Percentiles rank a stretch among this genome's conserved stretches.
These are phyloP conservation scores for Starmerella bombicola DNA, from an alignment of 805 yeast genomes.

Conservation along the genomic window DNA sequence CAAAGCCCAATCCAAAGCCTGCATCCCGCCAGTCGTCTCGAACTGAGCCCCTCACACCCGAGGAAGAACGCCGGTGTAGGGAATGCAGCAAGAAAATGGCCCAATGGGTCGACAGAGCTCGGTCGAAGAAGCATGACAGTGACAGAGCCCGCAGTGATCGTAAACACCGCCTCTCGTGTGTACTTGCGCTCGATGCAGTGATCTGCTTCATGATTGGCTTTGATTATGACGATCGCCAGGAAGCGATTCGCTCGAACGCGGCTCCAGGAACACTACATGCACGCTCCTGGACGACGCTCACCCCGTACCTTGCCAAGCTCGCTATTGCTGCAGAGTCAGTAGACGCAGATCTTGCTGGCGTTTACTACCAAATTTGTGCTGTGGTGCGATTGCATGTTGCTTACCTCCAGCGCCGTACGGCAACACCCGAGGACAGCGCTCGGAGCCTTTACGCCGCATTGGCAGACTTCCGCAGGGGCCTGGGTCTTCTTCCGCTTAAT, in stretches of 20 bases:
- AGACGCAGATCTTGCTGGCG: slow-evolving; percentile 24
- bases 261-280: slow-evolving; percentile 5
- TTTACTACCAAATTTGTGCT: slow-evolving; percentile 27
- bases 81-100: slow-evolving; percentile 22
- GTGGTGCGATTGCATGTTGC: slow-evolving; percentile 24
- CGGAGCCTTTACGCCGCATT: slow-evolving; percentile 12
- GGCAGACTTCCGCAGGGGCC: slow-evolving; percentile 26
- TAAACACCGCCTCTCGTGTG: slow-evolving; percentile 27
- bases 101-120: slow-evolving; percentile 32
- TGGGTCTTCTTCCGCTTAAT: slow-evolving; percentile 20
- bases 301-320: slow-evolving; percentile 27
- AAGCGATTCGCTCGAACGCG: slow-evolving; percentile 20
- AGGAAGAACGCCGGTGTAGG: not conserved
- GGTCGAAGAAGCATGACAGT: slow-evolving; percentile 32
- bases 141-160: slow-evolving; percentile 27
- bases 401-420: slow-evolving; percentile 2
- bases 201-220: slow-evolving; percentile 31
- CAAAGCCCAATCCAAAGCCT: not conserved
- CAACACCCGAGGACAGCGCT: slow-evolving; percentile 8
- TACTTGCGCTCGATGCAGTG: slow-evolving; percentile 32
- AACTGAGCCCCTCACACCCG: not conserved
- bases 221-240: slow-evolving; percentile 32
- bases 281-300: slow-evolving; percentile 28
- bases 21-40: not conserved
- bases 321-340: slow-evolving; percentile 22